Conservation (phyloP, 1,284 basidiomycete genomes). For the Vanrija sp. region DNA sequence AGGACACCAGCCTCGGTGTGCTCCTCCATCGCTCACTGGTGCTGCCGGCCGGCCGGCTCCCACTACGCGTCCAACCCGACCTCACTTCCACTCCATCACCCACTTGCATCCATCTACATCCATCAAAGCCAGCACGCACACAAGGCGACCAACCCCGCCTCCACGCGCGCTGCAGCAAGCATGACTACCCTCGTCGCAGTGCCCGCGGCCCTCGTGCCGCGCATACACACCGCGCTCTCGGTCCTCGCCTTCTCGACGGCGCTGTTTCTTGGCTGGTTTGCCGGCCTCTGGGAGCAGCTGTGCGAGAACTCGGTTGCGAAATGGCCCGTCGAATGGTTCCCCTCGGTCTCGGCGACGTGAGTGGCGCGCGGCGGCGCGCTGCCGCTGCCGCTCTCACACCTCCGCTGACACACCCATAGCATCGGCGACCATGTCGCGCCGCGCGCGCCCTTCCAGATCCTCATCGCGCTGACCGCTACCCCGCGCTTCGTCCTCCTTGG, state of each 20-base stretch:
- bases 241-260: constrained; percentile 67
- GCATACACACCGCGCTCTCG: constrained; percentile 65
- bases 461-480: constrained; percentile 81
- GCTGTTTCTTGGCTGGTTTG: constrained; percentile 60
- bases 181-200: constrained; percentile 40
- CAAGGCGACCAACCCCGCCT: no score
- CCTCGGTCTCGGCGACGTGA: constrained; percentile 86
- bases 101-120: no score
- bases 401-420: constrained; percentile 47
- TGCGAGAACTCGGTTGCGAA: constrained; percentile 75
- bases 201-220: constrained; percentile 41
- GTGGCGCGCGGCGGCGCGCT: constrained; percentile 35
- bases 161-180: background rate
- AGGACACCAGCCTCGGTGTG: no score
- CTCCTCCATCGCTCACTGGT: no score
- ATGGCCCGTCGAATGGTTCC: constrained; percentile 88
- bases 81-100: no score
- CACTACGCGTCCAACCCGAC: no score
- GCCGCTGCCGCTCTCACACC: background rate
- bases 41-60: no score
- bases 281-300: constrained; percentile 77
- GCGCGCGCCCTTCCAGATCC: constrained; percentile 80
- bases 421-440: constrained; percentile 92
- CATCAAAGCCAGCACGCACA: no score
- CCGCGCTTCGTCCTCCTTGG: constrained; percentile 75